Evolutionary conservation across 495 filamentous ascomycete species (phyloP), one percentile per base, ranked within the genome.

Genomic region (Pseudotulostoma volvatum): DNA sequence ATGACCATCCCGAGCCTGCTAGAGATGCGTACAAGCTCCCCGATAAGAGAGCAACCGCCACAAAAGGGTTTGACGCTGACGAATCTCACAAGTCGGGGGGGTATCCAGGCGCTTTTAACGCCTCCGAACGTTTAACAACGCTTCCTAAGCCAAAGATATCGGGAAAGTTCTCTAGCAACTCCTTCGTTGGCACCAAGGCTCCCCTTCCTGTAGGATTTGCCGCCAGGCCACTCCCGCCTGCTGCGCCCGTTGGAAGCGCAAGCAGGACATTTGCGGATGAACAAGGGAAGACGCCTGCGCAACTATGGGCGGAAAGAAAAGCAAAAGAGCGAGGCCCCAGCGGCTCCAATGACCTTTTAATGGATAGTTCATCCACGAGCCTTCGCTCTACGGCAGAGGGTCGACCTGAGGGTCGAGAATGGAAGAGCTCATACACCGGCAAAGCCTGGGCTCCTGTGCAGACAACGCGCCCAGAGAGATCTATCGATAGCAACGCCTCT

Each of bases 231-330:
- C 53, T 65, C 9, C 53, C 73, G 14, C 47, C 70, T 30, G 52
- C 67, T 5, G 57, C 71, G 0, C 75, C 75, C 21, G 64, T 92
- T 33, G 86, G 86, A 17, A 68, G 73, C 41, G 86, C 86, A 28
- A 92, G 85, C 56, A 72, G 81, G 47, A 93, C 84, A 16, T 97
- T 93, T 66, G 88, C 90, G 2, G 84, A 95, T 41, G 67, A 92
- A 58, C 88, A 81, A 41, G 88, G 86, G 34, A 99, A 96, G 62
- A 95, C 90, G 4, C 90, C 90, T 13, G 86, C 92, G 16, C 90
- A 99, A 53, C 55, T 93, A 13, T 99, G 90, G 90, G 87, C 87
- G 0, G 90, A 99, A 60, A 92, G 81, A 57, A 97, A 95, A 63
- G 84, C 81, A 17, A 73, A 74, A 38, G 80, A 93, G 50, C 68